Percentiles rank a stretch among this genome's conserved stretches.
These are phyloP conservation scores for Herpetomonas muscarum DNA, from an alignment of 208 protist species.

Conservation along the genomic window DNA sequence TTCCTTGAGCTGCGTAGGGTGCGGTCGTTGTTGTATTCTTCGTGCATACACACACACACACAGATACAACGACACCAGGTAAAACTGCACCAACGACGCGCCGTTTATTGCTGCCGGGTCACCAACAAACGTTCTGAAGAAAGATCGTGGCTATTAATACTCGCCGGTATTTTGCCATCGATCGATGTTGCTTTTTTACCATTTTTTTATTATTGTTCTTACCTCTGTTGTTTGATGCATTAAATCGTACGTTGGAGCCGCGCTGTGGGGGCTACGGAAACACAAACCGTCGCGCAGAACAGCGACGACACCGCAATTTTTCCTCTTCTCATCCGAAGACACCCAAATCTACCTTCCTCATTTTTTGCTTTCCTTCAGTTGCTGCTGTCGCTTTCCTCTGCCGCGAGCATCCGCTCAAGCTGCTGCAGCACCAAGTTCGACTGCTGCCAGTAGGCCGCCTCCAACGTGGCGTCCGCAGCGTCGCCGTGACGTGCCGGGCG, in stretches of 20 bases:
- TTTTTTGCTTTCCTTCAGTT: neutral
- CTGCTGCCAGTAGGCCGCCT: conserved; percentile 34
- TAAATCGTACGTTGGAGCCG: no score
- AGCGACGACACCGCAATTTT: neutral
- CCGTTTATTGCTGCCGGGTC: no score
- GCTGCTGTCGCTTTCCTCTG: neutral
- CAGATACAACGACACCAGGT: no score
- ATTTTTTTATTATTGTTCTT: conserved; percentile 7
- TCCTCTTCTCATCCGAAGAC: neutral
- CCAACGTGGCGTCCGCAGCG: conserved; percentile 4
- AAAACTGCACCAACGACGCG: no score
- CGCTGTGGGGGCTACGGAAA: no score
- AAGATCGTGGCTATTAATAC: no score
- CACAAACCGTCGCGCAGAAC: no score
- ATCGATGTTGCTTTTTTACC: neutral
- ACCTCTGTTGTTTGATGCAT: conserved; percentile 2
- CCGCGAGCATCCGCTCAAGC: conserved; percentile 31
- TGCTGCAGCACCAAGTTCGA: conserved; percentile 39
- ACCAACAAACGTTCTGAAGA: no score
- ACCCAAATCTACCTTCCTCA: neutral
- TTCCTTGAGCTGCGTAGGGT: no score
- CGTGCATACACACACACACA: no score
- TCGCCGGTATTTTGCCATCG: no score
- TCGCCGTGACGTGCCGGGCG: neutral
- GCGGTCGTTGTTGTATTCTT: no score